Percentiles rank a stretch among this genome's conserved stretches.
These are phyloP conservation scores for Elongisporangium senticosum DNA, from an alignment of 352 stramenopile species.

Conservation along the genomic window DNA sequence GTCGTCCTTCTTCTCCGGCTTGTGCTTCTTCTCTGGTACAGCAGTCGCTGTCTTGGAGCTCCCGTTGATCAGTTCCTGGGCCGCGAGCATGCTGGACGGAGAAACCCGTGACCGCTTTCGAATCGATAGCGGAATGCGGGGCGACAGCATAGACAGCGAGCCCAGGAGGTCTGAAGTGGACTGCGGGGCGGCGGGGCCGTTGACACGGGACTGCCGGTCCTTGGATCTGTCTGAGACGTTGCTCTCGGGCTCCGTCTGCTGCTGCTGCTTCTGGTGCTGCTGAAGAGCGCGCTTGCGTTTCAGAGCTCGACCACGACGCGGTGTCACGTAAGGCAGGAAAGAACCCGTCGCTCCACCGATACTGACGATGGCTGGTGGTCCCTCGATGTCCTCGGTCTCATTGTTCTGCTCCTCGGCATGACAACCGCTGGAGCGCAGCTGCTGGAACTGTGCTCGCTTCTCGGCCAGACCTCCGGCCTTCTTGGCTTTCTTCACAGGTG, in stretches of 20 bases:
- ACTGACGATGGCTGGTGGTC: neutral
- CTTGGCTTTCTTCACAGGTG: conserved; percentile 47
- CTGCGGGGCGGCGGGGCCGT: neutral
- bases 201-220: neutral
- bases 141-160: neutral
- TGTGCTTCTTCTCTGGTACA: neutral
- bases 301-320: neutral
- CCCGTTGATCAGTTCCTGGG: neutral
- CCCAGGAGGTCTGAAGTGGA: neutral
- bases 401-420: conserved; percentile 15
- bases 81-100: neutral
- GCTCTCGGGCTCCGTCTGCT: neutral
- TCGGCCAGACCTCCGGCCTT: conserved; percentile 23
- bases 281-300: neutral
- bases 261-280: neutral
- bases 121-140: conserved; percentile 11
- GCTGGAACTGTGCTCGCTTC: conserved; percentile 46
- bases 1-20: neutral
- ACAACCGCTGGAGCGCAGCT: conserved; percentile 14
- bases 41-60: neutral
- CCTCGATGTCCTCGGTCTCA: conserved; percentile 9
- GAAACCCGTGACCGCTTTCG: conserved; percentile 6
- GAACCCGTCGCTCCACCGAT: neutral
- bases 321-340: neutral
- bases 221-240: neutral